These are phyloP conservation scores for Bondarzewia mesenterica DNA, from an alignment of 1,284 basidiomycete genomes.

Conservation along the genomic window DNA sequence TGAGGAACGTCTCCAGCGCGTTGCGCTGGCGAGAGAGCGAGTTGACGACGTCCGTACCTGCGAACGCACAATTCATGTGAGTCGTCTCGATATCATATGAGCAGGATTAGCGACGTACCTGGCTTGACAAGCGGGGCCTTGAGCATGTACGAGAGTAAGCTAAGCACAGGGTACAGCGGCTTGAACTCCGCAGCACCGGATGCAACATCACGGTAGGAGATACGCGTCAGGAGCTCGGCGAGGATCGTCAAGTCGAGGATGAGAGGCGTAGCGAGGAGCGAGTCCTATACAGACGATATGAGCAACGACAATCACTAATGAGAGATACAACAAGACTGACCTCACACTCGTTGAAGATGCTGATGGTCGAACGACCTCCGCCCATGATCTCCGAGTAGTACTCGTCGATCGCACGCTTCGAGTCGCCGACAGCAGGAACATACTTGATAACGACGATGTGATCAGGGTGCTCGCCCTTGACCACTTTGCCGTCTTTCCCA, in stretches of 20 bases:
- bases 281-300: conserved; percentile 48
- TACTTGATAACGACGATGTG: conserved; percentile 97
- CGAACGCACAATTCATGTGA: not conserved
- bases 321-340: not conserved
- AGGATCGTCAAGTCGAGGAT: conserved; percentile 93
- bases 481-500: conserved; percentile 52
- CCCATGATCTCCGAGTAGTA: conserved; percentile 95
- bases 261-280: conserved; percentile 90
- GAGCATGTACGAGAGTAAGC: conserved; percentile 91
- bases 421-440: conserved; percentile 91
- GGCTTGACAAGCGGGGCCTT: conserved; percentile 98
- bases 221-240: conserved; percentile 90
- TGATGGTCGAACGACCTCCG: conserved; percentile 76
- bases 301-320: not conserved
- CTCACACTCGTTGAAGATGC: conserved; percentile 96
- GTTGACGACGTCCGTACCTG: conserved; percentile 88
- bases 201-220: conserved; percentile 68
- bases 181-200: conserved; percentile 49
- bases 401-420: conserved; percentile 97
- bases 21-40: conserved; percentile 91
- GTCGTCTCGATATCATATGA: not conserved
- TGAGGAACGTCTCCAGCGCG: conserved; percentile 88
- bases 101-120: conserved; percentile 33
- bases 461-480: conserved; percentile 92
- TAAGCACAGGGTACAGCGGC: conserved; percentile 82